phyloP scores from a whole-genome alignment of 768 basidiomycete species.

The Suillus alpinus region DNA sequence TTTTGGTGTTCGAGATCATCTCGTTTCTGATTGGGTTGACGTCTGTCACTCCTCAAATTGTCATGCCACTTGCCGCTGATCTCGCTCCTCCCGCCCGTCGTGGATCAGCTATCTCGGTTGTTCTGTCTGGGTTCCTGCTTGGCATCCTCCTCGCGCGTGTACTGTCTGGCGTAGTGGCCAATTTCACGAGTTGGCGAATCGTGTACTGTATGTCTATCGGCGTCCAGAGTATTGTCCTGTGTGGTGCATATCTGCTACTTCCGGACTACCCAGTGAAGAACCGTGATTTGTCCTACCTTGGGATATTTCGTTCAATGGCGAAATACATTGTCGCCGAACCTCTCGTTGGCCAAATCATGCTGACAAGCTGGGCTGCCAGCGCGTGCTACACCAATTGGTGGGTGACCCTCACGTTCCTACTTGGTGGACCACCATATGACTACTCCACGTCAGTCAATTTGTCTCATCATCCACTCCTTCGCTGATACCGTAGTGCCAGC shows the following conservation, averaged over 20 bases:
- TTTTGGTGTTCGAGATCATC: slow-evolving; percentile 31
- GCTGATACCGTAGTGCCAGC: slow-evolving; percentile 17
- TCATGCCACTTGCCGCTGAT: slow-evolving; percentile 45
- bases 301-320: slow-evolving; percentile 37
- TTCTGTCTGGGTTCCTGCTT: slow-evolving; percentile 28
- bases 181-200: slow-evolving; percentile 39
- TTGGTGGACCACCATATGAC: slow-evolving; percentile 39
- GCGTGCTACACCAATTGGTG: slow-evolving; percentile 35
- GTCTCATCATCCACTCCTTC: not conserved
- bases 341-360: slow-evolving; percentile 34
- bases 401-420: slow-evolving; percentile 46
- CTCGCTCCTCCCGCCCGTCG: slow-evolving; percentile 32
- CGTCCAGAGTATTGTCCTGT: slow-evolving; percentile 27
- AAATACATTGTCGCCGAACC: slow-evolving; percentile 40
- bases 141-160: slow-evolving; percentile 30
- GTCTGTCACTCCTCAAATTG: slow-evolving; percentile 39
- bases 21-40: slow-evolving; percentile 37
- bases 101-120: slow-evolving; percentile 28
- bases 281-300: slow-evolving; percentile 33
- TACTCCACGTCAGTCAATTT: slow-evolving; percentile 29
- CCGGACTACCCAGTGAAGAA: slow-evolving; percentile 43
- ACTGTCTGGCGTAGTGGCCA: slow-evolving; percentile 38
- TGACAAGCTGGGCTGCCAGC: slow-evolving; percentile 25
- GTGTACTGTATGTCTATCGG: slow-evolving; percentile 44
- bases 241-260: slow-evolving; percentile 29